Evolutionary conservation across 306 rosid genomes (phyloP).

Genomic region (Glycine soja): DNA sequence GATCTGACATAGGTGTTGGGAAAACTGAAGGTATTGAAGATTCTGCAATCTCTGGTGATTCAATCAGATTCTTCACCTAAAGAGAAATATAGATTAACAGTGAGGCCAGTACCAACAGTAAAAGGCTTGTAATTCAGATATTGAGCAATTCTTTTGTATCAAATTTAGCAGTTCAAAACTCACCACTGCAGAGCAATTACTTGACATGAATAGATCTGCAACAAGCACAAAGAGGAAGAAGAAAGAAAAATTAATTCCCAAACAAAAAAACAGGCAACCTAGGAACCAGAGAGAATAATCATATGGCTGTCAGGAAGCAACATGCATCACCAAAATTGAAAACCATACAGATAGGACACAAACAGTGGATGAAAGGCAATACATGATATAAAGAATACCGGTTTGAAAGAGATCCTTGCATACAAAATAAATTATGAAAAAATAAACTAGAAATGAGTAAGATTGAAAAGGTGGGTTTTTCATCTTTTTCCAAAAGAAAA

Average conservation of each 20-base stretch:
- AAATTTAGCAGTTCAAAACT: conserved; percentile 50
- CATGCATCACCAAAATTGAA: background rate
- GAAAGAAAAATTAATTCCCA: conserved; percentile 41
- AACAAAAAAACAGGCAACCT: background rate
- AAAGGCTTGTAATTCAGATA: conserved; percentile 20
- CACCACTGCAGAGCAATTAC: conserved; percentile 62
- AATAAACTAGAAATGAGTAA: background rate
- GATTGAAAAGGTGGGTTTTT: background rate
- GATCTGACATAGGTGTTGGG: conserved; percentile 56
- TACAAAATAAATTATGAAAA: conserved; percentile 1
- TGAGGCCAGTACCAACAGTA: background rate
- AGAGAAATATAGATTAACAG: conserved; percentile 35
- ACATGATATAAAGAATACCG: background rate
- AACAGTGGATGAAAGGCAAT: conserved; percentile 1
- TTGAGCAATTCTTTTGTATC: background rate
- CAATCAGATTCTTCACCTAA: conserved; percentile 64
- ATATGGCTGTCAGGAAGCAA: conserved; percentile 7
- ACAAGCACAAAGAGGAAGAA: conserved; percentile 31
- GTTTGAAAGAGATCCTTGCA: background rate
- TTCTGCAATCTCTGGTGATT: conserved; percentile 64
- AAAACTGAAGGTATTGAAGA: conserved; percentile 60
- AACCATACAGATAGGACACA: background rate
- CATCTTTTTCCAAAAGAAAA: no score
- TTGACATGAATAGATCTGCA: conserved; percentile 62
- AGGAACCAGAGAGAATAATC: background rate